Evolutionary conservation across 129 eudicot genomes (phyloP).

Genomic region (Oenanthe sinensis): DNA sequence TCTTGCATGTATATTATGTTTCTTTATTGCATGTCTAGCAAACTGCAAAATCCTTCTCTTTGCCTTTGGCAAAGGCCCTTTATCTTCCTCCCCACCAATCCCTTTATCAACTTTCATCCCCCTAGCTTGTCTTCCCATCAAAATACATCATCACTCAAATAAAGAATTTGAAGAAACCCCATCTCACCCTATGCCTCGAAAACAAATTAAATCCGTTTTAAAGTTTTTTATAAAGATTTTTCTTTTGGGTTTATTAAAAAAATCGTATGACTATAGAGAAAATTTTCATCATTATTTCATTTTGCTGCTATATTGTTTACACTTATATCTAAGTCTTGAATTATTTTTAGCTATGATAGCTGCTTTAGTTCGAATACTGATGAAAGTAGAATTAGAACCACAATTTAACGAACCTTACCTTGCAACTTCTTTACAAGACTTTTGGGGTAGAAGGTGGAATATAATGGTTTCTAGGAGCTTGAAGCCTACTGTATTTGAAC

Average conservation of each 20-base stretch:
- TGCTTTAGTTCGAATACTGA: constrained; percentile 20
- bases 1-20: constrained; percentile 6
- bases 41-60: constrained; percentile 26
- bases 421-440: constrained; percentile 65
- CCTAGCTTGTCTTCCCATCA: constrained; percentile 25
- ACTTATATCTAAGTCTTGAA: constrained; percentile 25
- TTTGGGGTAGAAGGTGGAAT: constrained; percentile 84
- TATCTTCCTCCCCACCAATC: constrained; percentile 5
- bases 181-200: neutral
- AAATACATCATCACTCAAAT: constrained; percentile 3
- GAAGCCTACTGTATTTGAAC: constrained; percentile 37
- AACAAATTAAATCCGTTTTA: neutral
- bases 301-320: constrained; percentile 5
- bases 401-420: constrained; percentile 63
- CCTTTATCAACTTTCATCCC: constrained; percentile 10
- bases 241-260: neutral
- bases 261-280: constrained; percentile 5
- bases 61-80: constrained; percentile 20
- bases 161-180: neutral
- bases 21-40: constrained; percentile 24
- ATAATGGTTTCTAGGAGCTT: constrained; percentile 44
- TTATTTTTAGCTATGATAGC: constrained; percentile 31
- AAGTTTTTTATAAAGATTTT: constrained; percentile 10
- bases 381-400: constrained; percentile 40
- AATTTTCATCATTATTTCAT: constrained; percentile 4